These are phyloP conservation scores for Xylariaceae sp. DNA, from an alignment of 2,329 filamentous ascomycete species.

Conservation along the genomic window DNA sequence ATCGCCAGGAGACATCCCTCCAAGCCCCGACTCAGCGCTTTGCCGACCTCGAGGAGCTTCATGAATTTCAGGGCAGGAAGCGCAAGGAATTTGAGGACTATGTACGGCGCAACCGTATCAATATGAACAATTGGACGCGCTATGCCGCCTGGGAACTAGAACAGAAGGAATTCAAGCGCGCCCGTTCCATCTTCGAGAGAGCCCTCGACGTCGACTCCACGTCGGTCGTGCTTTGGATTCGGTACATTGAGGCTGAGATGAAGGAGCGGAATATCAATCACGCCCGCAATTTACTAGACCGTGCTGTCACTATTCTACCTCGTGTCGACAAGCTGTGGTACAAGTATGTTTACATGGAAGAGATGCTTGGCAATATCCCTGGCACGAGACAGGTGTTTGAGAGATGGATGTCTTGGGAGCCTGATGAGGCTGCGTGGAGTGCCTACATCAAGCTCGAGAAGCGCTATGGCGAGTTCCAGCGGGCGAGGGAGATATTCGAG, in stretches of 20 bases:
- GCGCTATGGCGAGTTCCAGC: constrained; percentile 85
- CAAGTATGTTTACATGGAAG: constrained; percentile 98
- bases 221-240: constrained; percentile 80
- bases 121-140: constrained; percentile 98
- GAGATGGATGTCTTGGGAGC: constrained; percentile 97
- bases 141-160: constrained; percentile 97
- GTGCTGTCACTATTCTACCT: constrained; percentile 88
- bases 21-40: constrained; percentile 93
- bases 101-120: constrained; percentile 88
- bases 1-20: constrained; percentile 83
- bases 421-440: constrained; percentile 91
- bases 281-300: constrained; percentile 88
- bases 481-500: constrained; percentile 85
- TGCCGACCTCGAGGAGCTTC: constrained; percentile 92
- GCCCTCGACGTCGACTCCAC: constrained; percentile 90
- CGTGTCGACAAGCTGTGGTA: constrained; percentile 97
- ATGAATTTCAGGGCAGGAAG: constrained; percentile 95
- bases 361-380: constrained; percentile 91
- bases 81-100: constrained; percentile 97
- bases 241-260: constrained; percentile 96
- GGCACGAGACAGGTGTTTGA: constrained; percentile 94
- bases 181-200: constrained; percentile 89
- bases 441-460: constrained; percentile 98
- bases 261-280: constrained; percentile 94
- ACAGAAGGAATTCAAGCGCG: constrained; percentile 93